Percentiles rank a stretch among this genome's conserved stretches.
Evolutionary conservation across 257 asterid species (phyloP).

Genomic region (Nemophila menziesii): DNA sequence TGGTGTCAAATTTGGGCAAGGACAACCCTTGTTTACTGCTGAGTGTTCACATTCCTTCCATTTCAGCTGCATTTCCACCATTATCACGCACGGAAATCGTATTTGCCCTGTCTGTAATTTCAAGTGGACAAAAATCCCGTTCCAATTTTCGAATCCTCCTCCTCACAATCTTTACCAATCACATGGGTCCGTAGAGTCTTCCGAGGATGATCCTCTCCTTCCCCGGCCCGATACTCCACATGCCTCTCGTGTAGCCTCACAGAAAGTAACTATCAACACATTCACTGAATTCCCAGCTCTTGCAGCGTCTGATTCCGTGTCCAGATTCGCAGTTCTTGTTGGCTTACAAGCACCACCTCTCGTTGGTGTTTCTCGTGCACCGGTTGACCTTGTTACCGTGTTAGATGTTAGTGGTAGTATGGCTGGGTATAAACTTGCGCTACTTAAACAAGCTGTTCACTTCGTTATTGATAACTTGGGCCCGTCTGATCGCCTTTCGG

Average conservation of each 20-base stretch:
- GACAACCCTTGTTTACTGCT: constrained; percentile 30
- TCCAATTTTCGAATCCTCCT: not conserved
- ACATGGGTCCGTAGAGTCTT: not conserved
- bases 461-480: not conserved
- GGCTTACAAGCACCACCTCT: constrained; percentile 24
- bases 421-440: constrained; percentile 18
- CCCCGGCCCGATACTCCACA: no score
- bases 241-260: constrained; percentile 3
- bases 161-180: not conserved
- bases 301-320: constrained; percentile 10
- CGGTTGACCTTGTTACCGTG: constrained; percentile 27
- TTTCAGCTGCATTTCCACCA: constrained; percentile 24
- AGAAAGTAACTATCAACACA: constrained; percentile 11
- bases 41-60: constrained; percentile 33
- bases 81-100: constrained; percentile 24
- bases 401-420: constrained; percentile 23
- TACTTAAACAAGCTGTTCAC: not conserved
- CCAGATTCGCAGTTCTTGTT: constrained; percentile 29
- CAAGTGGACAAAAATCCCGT: constrained; percentile 27
- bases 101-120: constrained; percentile 27
- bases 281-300: constrained; percentile 25
- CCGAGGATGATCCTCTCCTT: no score
- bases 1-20: constrained; percentile 16
- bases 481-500: not conserved
- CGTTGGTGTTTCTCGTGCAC: constrained; percentile 12